A percentile compares a stretch with the other conserved stretches of the same genome.
These are phyloP conservation scores for Eutypa lata DNA, from an alignment of 2,329 filamentous ascomycete species.

Conservation along the genomic window DNA sequence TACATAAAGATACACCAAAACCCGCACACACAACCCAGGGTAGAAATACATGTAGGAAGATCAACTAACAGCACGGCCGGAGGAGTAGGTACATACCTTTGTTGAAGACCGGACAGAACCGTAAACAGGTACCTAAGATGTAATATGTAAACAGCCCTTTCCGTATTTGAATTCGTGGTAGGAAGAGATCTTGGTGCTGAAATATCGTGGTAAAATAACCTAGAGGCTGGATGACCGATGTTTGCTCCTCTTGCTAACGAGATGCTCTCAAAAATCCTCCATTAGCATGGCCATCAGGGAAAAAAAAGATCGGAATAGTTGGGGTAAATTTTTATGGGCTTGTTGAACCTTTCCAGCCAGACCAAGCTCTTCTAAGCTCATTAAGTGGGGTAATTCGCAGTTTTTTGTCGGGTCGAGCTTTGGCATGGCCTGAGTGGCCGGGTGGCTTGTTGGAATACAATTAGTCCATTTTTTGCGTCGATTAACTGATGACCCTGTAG, in stretches of 20 bases:
- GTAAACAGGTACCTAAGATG: neutral
- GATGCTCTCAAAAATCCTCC: too few relatives aligned
- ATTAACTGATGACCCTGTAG: constrained; percentile 12
- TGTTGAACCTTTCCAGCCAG: constrained; percentile 18
- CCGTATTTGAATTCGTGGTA: too few relatives aligned
- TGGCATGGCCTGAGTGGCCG: neutral
- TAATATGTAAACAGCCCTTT: too few relatives aligned
- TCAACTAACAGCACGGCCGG: neutral
- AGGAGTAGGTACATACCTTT: constrained; percentile 4
- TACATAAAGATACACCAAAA: neutral
- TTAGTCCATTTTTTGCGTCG: too few relatives aligned
- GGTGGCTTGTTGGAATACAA: neutral
- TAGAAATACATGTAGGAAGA: neutral
- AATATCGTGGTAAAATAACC: too few relatives aligned
- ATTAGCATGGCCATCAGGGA: too few relatives aligned
- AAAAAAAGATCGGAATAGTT: constrained; percentile 26
- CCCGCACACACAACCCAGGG: neutral
- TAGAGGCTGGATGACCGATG: too few relatives aligned
- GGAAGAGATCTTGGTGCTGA: too few relatives aligned
- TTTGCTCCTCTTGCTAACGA: too few relatives aligned
- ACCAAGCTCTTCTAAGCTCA: neutral
- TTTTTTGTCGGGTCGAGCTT: neutral
- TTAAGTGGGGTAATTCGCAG: neutral
- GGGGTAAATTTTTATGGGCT: constrained; percentile 28
- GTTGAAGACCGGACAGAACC: neutral